Base-by-base conservation (phyloP, 768 basidiomycete species). In the Pholiota microspora region DNA sequence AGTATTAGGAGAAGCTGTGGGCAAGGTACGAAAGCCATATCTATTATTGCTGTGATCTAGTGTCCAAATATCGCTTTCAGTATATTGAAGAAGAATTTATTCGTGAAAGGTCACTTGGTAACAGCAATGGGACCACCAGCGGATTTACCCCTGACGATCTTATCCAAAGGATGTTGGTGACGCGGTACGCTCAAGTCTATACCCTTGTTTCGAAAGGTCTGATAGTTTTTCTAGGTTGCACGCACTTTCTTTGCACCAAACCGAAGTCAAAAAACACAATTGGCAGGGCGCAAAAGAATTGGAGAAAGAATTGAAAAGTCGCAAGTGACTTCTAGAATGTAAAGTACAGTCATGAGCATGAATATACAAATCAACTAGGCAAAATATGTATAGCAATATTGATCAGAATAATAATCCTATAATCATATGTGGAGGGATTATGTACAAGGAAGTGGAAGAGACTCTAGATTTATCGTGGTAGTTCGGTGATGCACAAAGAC, bases 11-110 rank as follows among this genome's bases (percentile, higher is more conserved):
- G 79, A 84, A 29, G 66, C 70, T 10, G 76, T 82, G 3, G 85
- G 85, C n/a, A 75, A 85, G 74, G 90, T 88, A 58, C 31, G 68
- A 58, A 50, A 36, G 9, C 13, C 24, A 27, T 45, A n/a, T 31
- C n/a, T 32, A 32, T 31, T 29, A 16, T 18, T 5, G 24, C 29
- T 53, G 36, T 21, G 29, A 13, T 27, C 27, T 21, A 13, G 16
- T 44, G 16, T 38, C 25, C 23, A 51, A 38, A 32, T 49, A 31
- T 36, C 21, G 40, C 52, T 24, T 55, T 7, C 49, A 92, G 90
- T 73, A 85, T 59, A 86, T 93, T 31, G 86, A 91, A 74, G 78
- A 85, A 4, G 88, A 91, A 53, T 93, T 92, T 63, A 87, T 81
- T 5, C 66, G 67, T 10, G 74, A 78, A 60, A 63, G 79, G 28